Percentiles rank a stretch among this genome's conserved stretches.
phyloP scores from a whole-genome alignment of 2,329 filamentous ascomycete species.

The Parastagonospora avenae region DNA sequence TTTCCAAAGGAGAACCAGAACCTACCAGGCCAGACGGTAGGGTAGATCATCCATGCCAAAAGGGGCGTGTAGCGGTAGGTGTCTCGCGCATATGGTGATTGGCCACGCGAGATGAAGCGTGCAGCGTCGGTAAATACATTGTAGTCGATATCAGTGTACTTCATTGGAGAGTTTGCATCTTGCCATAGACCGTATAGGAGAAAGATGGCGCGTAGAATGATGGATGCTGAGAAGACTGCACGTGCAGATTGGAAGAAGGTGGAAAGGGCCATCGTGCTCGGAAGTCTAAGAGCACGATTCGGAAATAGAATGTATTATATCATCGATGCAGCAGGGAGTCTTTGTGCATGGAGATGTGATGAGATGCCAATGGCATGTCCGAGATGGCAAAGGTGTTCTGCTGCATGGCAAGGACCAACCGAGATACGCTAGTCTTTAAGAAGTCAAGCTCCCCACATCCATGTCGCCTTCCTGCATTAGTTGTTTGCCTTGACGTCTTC shows the following conservation, averaged over 20 bases:
- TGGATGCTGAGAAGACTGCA: constrained; percentile 51
- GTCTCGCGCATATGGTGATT: constrained; percentile 83
- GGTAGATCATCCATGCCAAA: constrained; percentile 86
- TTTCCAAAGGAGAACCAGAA: constrained; percentile 85
- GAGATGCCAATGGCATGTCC: neutral
- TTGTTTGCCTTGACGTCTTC: constrained; percentile 28
- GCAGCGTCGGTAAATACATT: constrained; percentile 96
- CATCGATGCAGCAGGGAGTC: constrained; percentile 4
- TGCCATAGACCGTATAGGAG: constrained; percentile 91
- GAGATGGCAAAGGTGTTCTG: constrained; percentile 1
- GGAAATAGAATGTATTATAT: neutral
- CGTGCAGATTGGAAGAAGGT: constrained; percentile 41
- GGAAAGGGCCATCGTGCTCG: constrained; percentile 30
- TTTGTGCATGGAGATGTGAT: neutral
- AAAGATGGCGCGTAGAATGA: constrained; percentile 72
- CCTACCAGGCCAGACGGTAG: constrained; percentile 68
- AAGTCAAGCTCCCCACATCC: constrained; percentile 18
- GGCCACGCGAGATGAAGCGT: constrained; percentile 70
- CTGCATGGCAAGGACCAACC: constrained; percentile 16
- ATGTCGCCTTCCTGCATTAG: constrained; percentile 23
- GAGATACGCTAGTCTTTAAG: constrained; percentile 23
- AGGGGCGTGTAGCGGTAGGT: constrained; percentile 98
- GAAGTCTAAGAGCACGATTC: neutral
- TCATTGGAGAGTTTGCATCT: constrained; percentile 87
- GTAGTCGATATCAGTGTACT: constrained; percentile 99